Base-by-base conservation (phyloP, 176 grass and related monocot genomes). In the Miscanthus lutarioriparius region DNA sequence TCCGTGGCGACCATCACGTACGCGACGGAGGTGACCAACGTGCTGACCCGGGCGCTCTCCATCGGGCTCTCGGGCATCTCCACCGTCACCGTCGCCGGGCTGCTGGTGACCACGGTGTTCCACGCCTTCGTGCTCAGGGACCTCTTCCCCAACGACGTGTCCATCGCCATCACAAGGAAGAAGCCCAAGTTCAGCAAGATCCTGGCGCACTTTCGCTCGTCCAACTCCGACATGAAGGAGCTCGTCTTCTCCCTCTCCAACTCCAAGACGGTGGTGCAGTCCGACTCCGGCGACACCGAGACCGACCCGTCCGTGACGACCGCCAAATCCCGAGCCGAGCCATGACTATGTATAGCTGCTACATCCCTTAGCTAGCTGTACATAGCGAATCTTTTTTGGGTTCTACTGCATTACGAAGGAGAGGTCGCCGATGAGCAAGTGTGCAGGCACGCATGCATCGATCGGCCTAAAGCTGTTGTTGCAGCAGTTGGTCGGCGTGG, bases 121-220 rank as follows among this genome's bases (percentile, higher is more conserved):
- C 96, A 99, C 41, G 89, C 93, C 23, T 99, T 99, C 72, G 77
- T 99, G 23, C 94, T 96, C 75, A 80, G 40, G 53, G 89, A 96
- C 77, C 89, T 99, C 71, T 99, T 99, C 88, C 96, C 96, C 44
- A 99, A 99, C 68, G 96, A 99, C 74, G 85, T 99, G 40, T 92
- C 96, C 75, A 99, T 99, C 72, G 96, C 96, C 78, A 94, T 99
- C 79, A 96, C 93, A 2, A 69, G 80, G 33, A 90, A 68, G 35
- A 92, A 85, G 70, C 88, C 91, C 15, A 98, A 91, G 80, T 99
- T 96, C 81, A 91, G 91, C 78, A 94, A 91, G 87, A 87, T 92
- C 81, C 84, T 99, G 0, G 71, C 88, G 56, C 86, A 92, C 64
- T 70, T 99, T 20, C 89, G 89, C 77, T 99, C 96, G 14, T 86